phyloP scores from a whole-genome alignment of 2,329 filamentous ascomycete genomes.

The Salinomyces thailandicus region DNA sequence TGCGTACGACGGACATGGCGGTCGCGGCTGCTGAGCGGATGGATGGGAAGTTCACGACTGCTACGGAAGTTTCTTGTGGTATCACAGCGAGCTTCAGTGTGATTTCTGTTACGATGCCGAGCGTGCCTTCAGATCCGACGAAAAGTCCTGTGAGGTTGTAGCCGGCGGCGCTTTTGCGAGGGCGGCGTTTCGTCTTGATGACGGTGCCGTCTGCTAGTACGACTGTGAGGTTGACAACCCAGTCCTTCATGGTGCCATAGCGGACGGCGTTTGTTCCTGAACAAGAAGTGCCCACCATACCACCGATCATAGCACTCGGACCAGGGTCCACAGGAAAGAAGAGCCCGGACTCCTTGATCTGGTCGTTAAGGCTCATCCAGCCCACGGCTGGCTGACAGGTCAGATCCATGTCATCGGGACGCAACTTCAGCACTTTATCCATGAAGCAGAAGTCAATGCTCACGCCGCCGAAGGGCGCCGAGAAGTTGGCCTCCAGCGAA shows the following conservation, averaged over 20 bases:
- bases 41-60: slow-evolving; percentile 67
- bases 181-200: slow-evolving; percentile 68
- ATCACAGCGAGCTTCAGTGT: slow-evolving; percentile 70
- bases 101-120: slow-evolving; percentile 72
- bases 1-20: slow-evolving; percentile 64
- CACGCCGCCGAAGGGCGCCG: slow-evolving; percentile 74
- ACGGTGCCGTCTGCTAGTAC: slow-evolving; percentile 68
- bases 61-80: slow-evolving; percentile 65
- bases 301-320: slow-evolving; percentile 63
- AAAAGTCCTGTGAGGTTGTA: slow-evolving; percentile 76
- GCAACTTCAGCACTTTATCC: slow-evolving; percentile 68
- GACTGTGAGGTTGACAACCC: slow-evolving; percentile 73
- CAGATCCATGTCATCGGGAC: slow-evolving; percentile 83
- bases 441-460: slow-evolving; percentile 84
- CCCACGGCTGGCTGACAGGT: slow-evolving; percentile 83
- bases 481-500: slow-evolving; percentile 82
- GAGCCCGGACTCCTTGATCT: slow-evolving; percentile 60
- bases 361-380: slow-evolving; percentile 83
- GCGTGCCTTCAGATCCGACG: slow-evolving; percentile 69
- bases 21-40: slow-evolving; percentile 67
- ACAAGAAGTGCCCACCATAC: slow-evolving; percentile 70
- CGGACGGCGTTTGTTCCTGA: slow-evolving; percentile 58
- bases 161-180: slow-evolving; percentile 67
- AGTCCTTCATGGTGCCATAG: slow-evolving; percentile 82
- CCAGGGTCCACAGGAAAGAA: slow-evolving; percentile 90